Conservation (phyloP, 331 rosid genomes). For the Telfairia occidentalis region DNA sequence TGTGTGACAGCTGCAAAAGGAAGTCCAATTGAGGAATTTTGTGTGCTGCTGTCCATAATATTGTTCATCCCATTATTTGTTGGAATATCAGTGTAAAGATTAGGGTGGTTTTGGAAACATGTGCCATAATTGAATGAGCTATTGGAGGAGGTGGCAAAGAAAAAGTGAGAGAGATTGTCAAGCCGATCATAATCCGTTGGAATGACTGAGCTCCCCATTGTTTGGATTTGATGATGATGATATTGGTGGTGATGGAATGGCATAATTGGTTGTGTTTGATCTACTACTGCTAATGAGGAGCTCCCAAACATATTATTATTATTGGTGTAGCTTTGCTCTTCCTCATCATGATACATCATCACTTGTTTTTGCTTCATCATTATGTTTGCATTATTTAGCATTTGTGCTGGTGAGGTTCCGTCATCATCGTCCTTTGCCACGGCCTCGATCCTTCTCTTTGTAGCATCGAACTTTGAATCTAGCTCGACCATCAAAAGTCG, state of each 20-base stretch:
- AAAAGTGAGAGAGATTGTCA: not conserved
- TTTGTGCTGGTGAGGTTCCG: not conserved
- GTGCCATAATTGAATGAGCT: too few relatives aligned
- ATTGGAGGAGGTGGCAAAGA: too few relatives aligned
- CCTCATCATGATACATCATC: not conserved
- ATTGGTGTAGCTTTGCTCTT: not conserved
- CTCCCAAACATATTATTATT: not conserved
- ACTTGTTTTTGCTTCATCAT: not conserved
- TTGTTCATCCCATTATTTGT: too few relatives aligned
- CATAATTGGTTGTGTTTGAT: not conserved
- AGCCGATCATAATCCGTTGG: not conserved
- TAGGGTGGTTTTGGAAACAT: too few relatives aligned
- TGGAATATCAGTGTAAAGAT: too few relatives aligned
- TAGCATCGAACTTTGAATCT: not conserved
- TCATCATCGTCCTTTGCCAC: not conserved
- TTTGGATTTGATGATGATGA: not conserved
- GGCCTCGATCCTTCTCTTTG: not conserved
- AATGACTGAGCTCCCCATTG: not conserved
- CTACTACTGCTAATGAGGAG: not conserved
- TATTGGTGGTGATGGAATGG: constrained; percentile 2
- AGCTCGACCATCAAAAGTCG: not conserved
- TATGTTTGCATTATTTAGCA: not conserved
- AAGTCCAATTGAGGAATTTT: too few relatives aligned
- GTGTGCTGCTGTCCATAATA: too few relatives aligned
- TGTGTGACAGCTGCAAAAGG: too few relatives aligned